These are phyloP conservation scores for Leishmania mexicana DNA, from an alignment of 208 protist species.

Conservation along the genomic window DNA sequence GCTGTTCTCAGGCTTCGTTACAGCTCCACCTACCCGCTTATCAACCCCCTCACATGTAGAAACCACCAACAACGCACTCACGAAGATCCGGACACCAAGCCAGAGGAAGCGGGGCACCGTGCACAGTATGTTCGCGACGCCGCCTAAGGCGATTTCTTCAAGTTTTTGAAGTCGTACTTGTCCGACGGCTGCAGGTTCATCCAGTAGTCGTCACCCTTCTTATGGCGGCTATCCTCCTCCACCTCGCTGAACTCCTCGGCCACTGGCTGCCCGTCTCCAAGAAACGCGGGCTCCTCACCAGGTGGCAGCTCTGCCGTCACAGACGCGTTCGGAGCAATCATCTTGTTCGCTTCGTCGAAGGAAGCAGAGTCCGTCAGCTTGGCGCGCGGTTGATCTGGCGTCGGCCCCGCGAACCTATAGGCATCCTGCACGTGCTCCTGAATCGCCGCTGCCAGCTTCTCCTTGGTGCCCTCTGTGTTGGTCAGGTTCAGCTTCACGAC, in stretches of 20 bases:
- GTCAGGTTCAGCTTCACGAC: slow-evolving; percentile 94
- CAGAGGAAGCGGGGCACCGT: background rate
- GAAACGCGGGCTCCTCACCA: slow-evolving; percentile 37
- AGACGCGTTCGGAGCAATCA: slow-evolving; percentile 89
- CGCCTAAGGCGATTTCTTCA: slow-evolving; percentile 86
- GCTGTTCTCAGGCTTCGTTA: background rate
- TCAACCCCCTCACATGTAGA: background rate
- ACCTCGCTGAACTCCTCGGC: slow-evolving; percentile 77
- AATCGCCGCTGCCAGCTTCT: slow-evolving; percentile 91
- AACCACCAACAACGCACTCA: background rate
- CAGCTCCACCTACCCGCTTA: background rate
- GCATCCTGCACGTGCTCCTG: slow-evolving; percentile 94
- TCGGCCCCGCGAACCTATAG: slow-evolving; percentile 88
- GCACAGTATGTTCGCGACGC: background rate
- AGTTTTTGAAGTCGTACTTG: slow-evolving; percentile 91
- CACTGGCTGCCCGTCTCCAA: slow-evolving; percentile 40
- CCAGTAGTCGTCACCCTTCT: slow-evolving; percentile 94
- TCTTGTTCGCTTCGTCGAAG: slow-evolving; percentile 92
- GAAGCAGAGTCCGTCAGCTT: slow-evolving; percentile 80
- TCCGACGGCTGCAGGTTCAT: slow-evolving; percentile 91
- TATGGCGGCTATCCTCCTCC: slow-evolving; percentile 78
- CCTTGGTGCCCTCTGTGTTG: slow-evolving; percentile 80
- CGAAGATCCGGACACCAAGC: background rate
- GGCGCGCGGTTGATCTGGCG: slow-evolving; percentile 79
- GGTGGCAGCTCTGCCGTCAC: slow-evolving; percentile 46